phyloP scores from a whole-genome alignment of 805 yeast species.

The Suhomyces sp. region DNA sequence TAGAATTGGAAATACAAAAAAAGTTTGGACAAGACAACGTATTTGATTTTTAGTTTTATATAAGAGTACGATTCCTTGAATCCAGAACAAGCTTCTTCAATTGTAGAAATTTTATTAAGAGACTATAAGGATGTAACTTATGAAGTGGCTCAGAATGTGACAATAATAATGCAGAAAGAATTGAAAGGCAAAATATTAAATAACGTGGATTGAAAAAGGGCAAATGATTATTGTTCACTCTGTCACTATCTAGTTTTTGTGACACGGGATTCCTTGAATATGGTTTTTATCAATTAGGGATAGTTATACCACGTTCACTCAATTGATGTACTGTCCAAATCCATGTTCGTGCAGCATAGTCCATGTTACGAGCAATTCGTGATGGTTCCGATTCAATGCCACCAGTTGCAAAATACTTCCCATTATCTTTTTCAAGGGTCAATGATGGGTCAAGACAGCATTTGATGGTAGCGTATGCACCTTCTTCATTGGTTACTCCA shows the following conservation, averaged over 20 bases:
- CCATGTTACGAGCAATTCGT: conserved; percentile 51
- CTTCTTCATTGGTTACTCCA: conserved; percentile 73
- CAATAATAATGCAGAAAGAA: background rate
- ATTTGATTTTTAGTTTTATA: too few relatives aligned
- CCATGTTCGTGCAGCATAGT: conserved; percentile 71
- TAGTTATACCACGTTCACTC: conserved; percentile 43
- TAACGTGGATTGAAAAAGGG: conserved; percentile 3
- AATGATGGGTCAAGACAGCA: conserved; percentile 58
- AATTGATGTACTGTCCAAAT: conserved; percentile 71
- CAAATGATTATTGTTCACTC: too few relatives aligned
- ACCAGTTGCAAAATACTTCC: conserved; percentile 63
- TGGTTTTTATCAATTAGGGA: conserved; percentile 16
- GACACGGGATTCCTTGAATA: background rate
- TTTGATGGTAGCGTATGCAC: conserved; percentile 61
- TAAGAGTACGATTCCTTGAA: too few relatives aligned
- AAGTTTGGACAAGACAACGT: too few relatives aligned
- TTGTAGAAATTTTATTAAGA: too few relatives aligned
- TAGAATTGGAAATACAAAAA: too few relatives aligned
- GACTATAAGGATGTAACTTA: too few relatives aligned
- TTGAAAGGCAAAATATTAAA: conserved; percentile 2
- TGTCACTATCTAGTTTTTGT: too few relatives aligned
- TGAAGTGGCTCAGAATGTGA: too few relatives aligned
- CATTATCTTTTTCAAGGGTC: conserved; percentile 56
- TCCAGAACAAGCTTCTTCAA: too few relatives aligned
- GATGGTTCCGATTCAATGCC: conserved; percentile 61